Evolutionary conservation across 2,329 filamentous ascomycete species (phyloP).

Genomic region (Microascus cirrosus): DNA sequence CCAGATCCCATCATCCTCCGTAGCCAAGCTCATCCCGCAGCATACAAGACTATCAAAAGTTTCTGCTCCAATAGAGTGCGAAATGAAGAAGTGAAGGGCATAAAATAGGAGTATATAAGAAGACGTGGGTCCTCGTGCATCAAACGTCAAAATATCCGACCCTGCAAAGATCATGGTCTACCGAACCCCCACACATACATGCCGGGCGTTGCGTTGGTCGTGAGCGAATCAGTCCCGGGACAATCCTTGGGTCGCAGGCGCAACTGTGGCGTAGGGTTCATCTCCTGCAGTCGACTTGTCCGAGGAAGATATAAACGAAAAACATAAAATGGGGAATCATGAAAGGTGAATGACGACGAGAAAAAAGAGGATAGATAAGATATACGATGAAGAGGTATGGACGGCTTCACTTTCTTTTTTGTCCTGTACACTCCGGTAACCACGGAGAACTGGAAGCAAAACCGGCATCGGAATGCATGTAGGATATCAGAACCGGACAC

Average conservation of each 20-base stretch:
- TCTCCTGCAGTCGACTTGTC: not conserved
- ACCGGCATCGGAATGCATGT: constrained; percentile 2
- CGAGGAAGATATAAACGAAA: not conserved
- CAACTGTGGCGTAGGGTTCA: not conserved
- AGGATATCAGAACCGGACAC: constrained; percentile 3
- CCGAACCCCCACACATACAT: too few species aligned
- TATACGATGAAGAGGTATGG: constrained; percentile 1
- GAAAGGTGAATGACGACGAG: not conserved
- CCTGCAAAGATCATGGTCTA: not conserved
- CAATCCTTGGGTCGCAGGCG: not conserved
- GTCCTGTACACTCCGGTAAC: not conserved
- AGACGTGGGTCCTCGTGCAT: not conserved
- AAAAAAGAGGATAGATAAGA: constrained; percentile 1
- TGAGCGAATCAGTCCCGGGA: not conserved
- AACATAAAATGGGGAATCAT: not conserved
- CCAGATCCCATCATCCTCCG: not conserved
- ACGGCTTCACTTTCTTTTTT: not conserved
- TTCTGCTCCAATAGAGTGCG: not conserved
- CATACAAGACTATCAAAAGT: not conserved
- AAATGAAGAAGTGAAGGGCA: not conserved
- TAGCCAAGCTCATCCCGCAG: not conserved
- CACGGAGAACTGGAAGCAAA: constrained; percentile 1
- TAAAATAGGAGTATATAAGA: not conserved
- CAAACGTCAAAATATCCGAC: not conserved
- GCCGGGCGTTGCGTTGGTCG: not conserved